Conservation (phyloP, 2,329 filamentous ascomycete genomes). For the Talaromyces sp. region DNA sequence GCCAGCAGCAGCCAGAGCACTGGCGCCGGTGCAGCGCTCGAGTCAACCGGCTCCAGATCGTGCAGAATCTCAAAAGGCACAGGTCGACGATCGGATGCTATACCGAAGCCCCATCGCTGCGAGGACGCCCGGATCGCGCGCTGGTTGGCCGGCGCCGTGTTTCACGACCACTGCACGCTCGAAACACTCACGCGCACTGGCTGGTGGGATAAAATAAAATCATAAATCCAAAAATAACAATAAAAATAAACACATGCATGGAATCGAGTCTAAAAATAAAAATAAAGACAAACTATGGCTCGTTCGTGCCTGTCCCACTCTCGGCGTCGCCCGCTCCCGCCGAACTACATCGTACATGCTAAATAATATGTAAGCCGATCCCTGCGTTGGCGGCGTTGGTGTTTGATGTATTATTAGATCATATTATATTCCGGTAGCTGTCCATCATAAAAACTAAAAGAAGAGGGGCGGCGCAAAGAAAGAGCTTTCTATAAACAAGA, state of each 20-base stretch:
- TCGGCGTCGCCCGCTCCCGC: not conserved
- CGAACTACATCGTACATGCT: not conserved
- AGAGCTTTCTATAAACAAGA: not conserved
- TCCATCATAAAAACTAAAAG: not conserved
- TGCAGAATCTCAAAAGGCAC: not conserved
- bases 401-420: not conserved
- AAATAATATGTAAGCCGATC: not conserved
- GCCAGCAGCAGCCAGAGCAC: not conserved
- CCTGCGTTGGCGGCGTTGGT: not conserved
- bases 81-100: not conserved
- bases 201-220: not conserved
- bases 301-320: not conserved
- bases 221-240: not conserved
- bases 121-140: not conserved
- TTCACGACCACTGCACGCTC: not conserved
- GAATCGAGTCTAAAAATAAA: not conserved
- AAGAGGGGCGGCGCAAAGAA: not conserved
- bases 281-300: not conserved
- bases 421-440: not conserved
- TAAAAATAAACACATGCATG: not conserved
- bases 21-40: constrained; percentile 5
- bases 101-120: not conserved
- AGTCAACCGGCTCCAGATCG: constrained; percentile 2
- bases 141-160: not conserved
- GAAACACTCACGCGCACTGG: not conserved